phyloP scores from a whole-genome alignment of 139 green algal species.

The Microglena sp. region DNA sequence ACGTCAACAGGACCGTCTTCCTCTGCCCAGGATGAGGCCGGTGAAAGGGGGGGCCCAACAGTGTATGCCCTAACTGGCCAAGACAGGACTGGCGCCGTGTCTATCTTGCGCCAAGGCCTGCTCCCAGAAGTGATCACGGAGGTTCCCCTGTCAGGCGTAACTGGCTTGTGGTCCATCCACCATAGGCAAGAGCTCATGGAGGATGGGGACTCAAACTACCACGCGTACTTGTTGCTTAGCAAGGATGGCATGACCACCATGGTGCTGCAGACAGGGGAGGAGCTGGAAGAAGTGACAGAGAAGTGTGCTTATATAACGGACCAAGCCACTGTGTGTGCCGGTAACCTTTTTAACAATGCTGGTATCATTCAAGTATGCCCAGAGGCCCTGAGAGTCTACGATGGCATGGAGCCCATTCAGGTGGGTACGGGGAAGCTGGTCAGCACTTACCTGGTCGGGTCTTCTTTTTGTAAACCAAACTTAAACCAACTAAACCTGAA shows the following conservation, averaged over 20 bases:
- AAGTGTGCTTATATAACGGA: slow-evolving; percentile 20
- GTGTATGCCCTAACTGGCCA: slow-evolving; percentile 53
- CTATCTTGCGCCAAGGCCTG: slow-evolving; percentile 55
- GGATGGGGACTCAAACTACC: slow-evolving; percentile 18
- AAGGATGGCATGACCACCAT: slow-evolving; percentile 34
- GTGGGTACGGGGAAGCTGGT: not conserved
- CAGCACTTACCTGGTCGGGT: too few relatives aligned
- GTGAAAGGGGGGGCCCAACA: slow-evolving; percentile 6
- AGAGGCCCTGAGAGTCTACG: slow-evolving; percentile 46
- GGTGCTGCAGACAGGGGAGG: slow-evolving; percentile 60
- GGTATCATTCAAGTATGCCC: slow-evolving; percentile 46
- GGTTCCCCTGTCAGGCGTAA: slow-evolving; percentile 45
- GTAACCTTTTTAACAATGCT: slow-evolving; percentile 51
- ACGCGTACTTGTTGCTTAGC: slow-evolving; percentile 71
- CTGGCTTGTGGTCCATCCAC: slow-evolving; percentile 67
- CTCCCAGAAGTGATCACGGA: slow-evolving; percentile 62
- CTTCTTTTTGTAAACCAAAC: not conserved
- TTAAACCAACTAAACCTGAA: too few relatives aligned
- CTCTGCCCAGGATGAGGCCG: too few relatives aligned
- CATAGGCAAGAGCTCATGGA: slow-evolving; percentile 19
- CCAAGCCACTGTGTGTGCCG: slow-evolving; percentile 56
- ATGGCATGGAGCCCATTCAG: slow-evolving; percentile 27
- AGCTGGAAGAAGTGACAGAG: slow-evolving; percentile 57
- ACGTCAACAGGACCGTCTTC: not conserved
- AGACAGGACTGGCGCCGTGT: slow-evolving; percentile 61